A percentile compares a stretch with the other conserved stretches of the same genome.
Conservation (phyloP, 305 asterid genomes). For the Caryopteris hybrid region DNA sequence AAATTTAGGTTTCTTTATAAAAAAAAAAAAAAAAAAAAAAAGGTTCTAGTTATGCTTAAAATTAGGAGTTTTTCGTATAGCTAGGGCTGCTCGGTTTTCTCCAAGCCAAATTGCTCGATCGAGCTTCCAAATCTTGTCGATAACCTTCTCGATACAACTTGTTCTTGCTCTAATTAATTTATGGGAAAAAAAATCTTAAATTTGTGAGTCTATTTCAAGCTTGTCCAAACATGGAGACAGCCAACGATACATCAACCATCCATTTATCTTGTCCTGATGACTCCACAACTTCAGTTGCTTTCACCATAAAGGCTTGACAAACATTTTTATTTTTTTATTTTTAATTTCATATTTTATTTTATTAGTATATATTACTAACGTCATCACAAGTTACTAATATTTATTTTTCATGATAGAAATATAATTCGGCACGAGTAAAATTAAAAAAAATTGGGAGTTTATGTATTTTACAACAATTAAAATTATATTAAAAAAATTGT, state of each 20-base stretch:
- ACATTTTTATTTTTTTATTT: not conserved
- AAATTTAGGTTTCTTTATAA: too few relatives aligned
- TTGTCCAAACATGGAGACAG: conserved; percentile 17
- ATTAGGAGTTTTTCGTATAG: not conserved
- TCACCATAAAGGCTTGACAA: conserved; percentile 26
- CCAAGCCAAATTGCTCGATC: too few relatives aligned
- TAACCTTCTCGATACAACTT: too few relatives aligned
- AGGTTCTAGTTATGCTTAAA: not conserved
- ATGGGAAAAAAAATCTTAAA: not conserved
- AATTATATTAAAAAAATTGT: too few relatives aligned
- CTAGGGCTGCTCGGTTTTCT: too few relatives aligned
- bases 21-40: too few relatives aligned
- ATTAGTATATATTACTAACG: not conserved
- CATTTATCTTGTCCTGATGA: not conserved
- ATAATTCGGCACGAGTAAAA: not conserved
- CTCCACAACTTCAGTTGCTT: conserved; percentile 22
- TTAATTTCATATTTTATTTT: not conserved
- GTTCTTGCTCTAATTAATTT: too few relatives aligned
- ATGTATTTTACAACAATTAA: too few relatives aligned
- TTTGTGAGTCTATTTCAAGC: conserved; percentile 15
- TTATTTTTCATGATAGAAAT: too few relatives aligned
- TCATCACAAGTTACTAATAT: not conserved
- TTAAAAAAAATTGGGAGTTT: too few relatives aligned
- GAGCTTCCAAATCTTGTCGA: too few relatives aligned
- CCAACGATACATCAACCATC: conserved; percentile 18